A percentile compares a stretch with the other conserved stretches of the same genome.
These are phyloP conservation scores for Ceratorhiza oryzae-sativae DNA, from an alignment of 1,284 basidiomycete genomes.

Conservation along the genomic window DNA sequence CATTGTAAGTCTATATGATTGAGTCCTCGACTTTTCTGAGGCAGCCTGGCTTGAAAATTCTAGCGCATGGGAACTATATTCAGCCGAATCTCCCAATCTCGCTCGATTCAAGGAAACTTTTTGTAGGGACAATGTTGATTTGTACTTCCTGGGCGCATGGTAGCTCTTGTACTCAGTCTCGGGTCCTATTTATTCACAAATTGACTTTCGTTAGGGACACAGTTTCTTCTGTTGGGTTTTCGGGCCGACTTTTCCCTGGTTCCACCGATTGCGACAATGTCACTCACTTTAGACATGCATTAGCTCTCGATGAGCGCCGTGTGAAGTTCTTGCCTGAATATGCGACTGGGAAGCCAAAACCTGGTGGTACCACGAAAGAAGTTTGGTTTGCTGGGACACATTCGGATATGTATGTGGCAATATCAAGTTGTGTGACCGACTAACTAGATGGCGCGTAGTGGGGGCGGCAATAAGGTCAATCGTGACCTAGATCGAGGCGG, in stretches of 20 bases:
- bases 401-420: slow-evolving; percentile 50
- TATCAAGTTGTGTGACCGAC: background rate
- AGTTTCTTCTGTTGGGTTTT: slow-evolving; percentile 53
- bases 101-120: slow-evolving; percentile 53
- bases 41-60: background rate
- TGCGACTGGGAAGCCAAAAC: background rate
- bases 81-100: slow-evolving; percentile 33
- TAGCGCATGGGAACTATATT: slow-evolving; percentile 55
- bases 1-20: slow-evolving; percentile 48
- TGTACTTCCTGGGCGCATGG: slow-evolving; percentile 55
- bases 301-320: slow-evolving; percentile 54
- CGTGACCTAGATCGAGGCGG: slow-evolving; percentile 16
- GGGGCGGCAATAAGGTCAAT: slow-evolving; percentile 44
- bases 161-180: too few species aligned
- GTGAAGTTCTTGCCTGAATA: slow-evolving; percentile 57
- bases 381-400: slow-evolving; percentile 52
- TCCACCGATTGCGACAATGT: slow-evolving; percentile 46
- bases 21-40: background rate
- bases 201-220: too few species aligned
- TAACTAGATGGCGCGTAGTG: slow-evolving; percentile 32
- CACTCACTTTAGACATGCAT: slow-evolving; percentile 54
- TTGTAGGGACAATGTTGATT: slow-evolving; percentile 47
- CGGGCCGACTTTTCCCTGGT: slow-evolving; percentile 47
- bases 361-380: slow-evolving; percentile 45
- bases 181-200: slow-evolving; percentile 45